Evolutionary conservation across 2,329 filamentous ascomycete species (phyloP), one percentile per base, ranked within the genome.

Genomic region (Stachybotrys chlorohalonatus): DNA sequence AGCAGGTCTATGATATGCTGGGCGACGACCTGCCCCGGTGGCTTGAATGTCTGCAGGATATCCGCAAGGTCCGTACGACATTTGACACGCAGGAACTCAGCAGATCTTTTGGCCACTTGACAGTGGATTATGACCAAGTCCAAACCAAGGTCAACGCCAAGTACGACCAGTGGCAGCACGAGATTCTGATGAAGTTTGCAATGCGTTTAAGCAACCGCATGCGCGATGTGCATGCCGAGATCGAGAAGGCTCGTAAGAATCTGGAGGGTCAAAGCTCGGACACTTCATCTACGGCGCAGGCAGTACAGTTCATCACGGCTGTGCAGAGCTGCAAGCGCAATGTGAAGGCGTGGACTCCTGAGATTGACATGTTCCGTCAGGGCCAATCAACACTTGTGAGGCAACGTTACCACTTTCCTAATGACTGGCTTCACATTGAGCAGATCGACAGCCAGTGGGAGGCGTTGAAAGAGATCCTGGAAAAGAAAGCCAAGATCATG

Each of bases 121-220:
- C 88, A 5, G 91, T 99, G 65, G 93, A 99, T 69, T 99, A 99
- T 66, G 94, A 97, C 64, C 95, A 99, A 70, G 94, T 99, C 0
- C 95, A 99, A 71, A 90, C 93, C 55, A 96, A 96, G 72, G 94
- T 99, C 70, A 99, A 97, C 65, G 90, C 91, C 63, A 99, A 97
- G 70, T 99, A 99, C 68, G 95, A 99, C 67, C 93, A 97, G 70
- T 99, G 95, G 94, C 94, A 99, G 70, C 90, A 96, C 64, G 94
- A 99, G 61, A 95, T 99, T 54, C 78, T 97, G 45, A 83, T 89
- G 62, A 96, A 96, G 68, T 99, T 99, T 71, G 94, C 91, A 45
- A 81, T 82, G 55, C 90, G 94, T 54, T 86, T 99, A 49, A 90
- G 92, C 50, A 88, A 84, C 59, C 89, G 92, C 52, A 95, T 97